Base-by-base conservation (phyloP, 805 yeast genomes). In the Ogataea trehalophila region DNA sequence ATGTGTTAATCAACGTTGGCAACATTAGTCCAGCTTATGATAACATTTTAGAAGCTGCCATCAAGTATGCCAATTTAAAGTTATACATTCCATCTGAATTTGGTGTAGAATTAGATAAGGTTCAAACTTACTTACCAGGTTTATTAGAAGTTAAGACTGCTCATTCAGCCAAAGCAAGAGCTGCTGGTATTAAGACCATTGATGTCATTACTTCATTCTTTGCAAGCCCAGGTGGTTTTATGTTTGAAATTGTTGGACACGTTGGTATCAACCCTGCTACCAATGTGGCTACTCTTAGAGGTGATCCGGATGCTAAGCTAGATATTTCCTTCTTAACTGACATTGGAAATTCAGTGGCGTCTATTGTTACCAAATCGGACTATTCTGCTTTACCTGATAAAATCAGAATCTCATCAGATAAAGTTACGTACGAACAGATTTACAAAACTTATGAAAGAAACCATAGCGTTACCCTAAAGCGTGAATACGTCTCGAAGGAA, bases 71-170 rank as follows among this genome's bases (percentile, higher is more conserved):
- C 26, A 49, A 51, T 18, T 78, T 80, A 43, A 74, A 75, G 57
- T 58, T 79, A 33, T 81, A 71, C 65, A 73, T 80, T 52, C 84
- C 85, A 33, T 75, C 83, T 2, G 85, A 80, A 55, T 82, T 76
- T 55, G 89, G 87, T 37, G 55, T 69, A 20, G 80, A 79, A 45
- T 43, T 72, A 16, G 58, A 52, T 2, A 65, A 58, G 8, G 60
- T 60, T 18, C 55, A 55, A 4, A 13, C 16, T 16, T 14, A 3
- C 14, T 40, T 54, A 20, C 42, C 47, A 6, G 46, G 41, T n/a
- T 48, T 53, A 33, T 48, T 53, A 18, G 42, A 29, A 1, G 26
- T 45, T 26, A 77, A 77, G 58, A 40, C 58, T 1, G 55, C 47
- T 1, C 79, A 76, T 54, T 58, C 73, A 6, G 55, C 57, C 2